Percentiles rank a stretch among this genome's conserved stretches.
These are phyloP conservation scores for Trichomonascus vanleenenianus DNA, from an alignment of 805 yeast species.

Conservation along the genomic window DNA sequence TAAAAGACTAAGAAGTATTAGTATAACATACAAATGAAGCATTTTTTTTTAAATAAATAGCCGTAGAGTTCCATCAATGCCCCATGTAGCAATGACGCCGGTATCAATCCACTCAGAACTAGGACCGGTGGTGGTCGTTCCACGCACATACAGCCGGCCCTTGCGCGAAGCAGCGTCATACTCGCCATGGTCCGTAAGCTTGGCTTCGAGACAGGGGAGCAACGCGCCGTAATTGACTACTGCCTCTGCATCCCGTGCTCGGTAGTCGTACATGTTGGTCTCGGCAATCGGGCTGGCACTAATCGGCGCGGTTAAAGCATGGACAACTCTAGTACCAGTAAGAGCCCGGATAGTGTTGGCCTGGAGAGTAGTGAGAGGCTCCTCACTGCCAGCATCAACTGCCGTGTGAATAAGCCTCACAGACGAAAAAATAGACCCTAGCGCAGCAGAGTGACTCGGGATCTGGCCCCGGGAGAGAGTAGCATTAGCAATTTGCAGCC, in stretches of 20 bases:
- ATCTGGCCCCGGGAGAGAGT: conserved; percentile 24
- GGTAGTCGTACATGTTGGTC: conserved; percentile 23
- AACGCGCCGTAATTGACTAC: conserved; percentile 23
- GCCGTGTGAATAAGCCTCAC: conserved; percentile 24
- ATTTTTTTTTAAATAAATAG: conserved; percentile 1
- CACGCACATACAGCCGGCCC: conserved; percentile 23
- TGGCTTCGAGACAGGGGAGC: conserved; percentile 24
- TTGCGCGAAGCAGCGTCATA: conserved; percentile 17
- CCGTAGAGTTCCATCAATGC: conserved; percentile 24
- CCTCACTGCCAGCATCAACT: conserved; percentile 6
- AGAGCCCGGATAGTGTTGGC: conserved; percentile 24
- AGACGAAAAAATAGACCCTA: conserved; percentile 15
- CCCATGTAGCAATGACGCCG: conserved; percentile 20
- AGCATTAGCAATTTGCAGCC: conserved; percentile 5
- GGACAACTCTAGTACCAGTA: conserved; percentile 29
- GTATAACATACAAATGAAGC: not conserved
- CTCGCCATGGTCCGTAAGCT: conserved; percentile 18
- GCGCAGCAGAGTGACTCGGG: conserved; percentile 18
- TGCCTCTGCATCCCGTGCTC: conserved; percentile 9
- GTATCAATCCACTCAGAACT: conserved; percentile 20
- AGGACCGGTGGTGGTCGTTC: conserved; percentile 13
- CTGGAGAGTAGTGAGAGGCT: conserved; percentile 19
- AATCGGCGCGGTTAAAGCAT: conserved; percentile 24
- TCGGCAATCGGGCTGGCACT: conserved; percentile 30
- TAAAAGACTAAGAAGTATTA: too few relatives aligned